Evolutionary conservation across 2,329 filamentous ascomycete genomes (phyloP), one percentile per base, ranked within the genome.

Genomic region (Claviceps arundinis): DNA sequence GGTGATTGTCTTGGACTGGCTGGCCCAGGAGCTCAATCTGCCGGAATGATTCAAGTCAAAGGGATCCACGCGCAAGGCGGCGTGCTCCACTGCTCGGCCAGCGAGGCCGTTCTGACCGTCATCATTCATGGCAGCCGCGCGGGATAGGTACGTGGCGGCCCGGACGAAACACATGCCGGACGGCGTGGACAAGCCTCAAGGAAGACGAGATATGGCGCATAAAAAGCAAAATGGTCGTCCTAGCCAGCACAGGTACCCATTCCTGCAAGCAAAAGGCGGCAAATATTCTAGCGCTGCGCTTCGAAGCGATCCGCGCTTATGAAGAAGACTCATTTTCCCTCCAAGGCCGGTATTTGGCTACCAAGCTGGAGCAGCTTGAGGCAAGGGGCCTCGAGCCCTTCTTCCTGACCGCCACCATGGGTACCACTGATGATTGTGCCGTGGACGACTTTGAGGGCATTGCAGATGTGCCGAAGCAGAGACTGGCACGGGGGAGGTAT

Each of bases 31-130:
- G 8, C 68, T 85, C 47, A 81, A 82, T 0, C 41, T 43, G 41
- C 41, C 41, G 7, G 41, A 43, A 14, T 43, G 41, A 19, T 43
- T 17, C 41, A 43, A 17, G 14, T 22, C 41, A 3, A 17, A 8
- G 3, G 84, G 82, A 0, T 76, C 81, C n/a, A 81, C 77, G 6
- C 65, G 66, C 54, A 89, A 89, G 91, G 91, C 19, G 91, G 91
- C 37, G 89, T 96, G n/a, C 93, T 97, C 56, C 90, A 96, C 65
- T 89, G 91, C 19, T 89, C 84, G 37, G 90, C 91, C 0, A 89
- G 84, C 54, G 91, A 97, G 70, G 87, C 89, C 14, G 78, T 95
- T 44, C 80, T 93, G 5, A 94, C 89, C 0, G 83, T 86, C 57
- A n/a, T n/a, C n/a, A n/a, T n/a, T n/a, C n/a, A 85, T 96, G 75